phyloP scores from a whole-genome alignment of 106 monocot genomes.

The Acanthochlamys bracteata region DNA sequence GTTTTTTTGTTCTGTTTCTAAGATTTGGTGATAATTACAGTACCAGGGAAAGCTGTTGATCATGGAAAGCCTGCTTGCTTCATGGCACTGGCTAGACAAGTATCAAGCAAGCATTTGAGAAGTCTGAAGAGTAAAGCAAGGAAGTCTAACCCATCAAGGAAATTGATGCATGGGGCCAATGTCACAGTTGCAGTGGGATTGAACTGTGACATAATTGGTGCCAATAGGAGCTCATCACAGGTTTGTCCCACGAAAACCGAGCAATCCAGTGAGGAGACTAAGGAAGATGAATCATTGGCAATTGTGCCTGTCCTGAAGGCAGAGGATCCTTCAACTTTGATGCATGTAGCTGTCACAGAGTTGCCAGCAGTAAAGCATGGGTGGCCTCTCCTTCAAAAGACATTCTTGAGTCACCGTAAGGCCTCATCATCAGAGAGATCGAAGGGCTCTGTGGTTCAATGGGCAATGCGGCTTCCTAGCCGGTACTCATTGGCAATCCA shows the following conservation, averaged over 20 bases:
- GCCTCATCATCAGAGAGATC: conserved; percentile 10
- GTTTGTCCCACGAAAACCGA: background rate
- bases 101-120: background rate
- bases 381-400: conserved; percentile 48
- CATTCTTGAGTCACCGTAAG: conserved; percentile 12
- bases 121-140: background rate
- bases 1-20: background rate
- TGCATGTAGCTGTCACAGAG: conserved; percentile 3
- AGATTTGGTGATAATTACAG: background rate
- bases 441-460: conserved; percentile 35
- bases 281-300: conserved; percentile 6
- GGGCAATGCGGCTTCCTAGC: conserved; percentile 52
- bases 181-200: background rate
- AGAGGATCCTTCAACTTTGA: background rate
- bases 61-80: background rate
- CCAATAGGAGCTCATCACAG: background rate
- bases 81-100: background rate
- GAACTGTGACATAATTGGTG: background rate
- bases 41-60: background rate
- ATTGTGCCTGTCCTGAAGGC: conserved; percentile 1
- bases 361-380: conserved; percentile 27
- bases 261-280: conserved; percentile 3
- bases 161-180: background rate
- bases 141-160: background rate
- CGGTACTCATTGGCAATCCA: conserved; percentile 23